These are phyloP conservation scores for Blastobotrys muscicola DNA, from an alignment of 805 yeast species.

Conservation along the genomic window DNA sequence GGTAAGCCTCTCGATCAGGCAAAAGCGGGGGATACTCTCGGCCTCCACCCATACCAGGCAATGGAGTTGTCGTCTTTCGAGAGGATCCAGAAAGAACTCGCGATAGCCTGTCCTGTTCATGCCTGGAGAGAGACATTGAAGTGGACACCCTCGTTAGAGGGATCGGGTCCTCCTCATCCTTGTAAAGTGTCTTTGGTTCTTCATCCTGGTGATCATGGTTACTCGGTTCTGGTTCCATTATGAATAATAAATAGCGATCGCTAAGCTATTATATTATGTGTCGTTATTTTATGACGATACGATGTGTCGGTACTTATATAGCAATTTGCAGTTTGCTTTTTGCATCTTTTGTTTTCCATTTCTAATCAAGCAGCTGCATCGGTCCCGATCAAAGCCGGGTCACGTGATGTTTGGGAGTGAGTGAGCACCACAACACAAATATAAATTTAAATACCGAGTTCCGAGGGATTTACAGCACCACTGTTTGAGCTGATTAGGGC, in stretches of 20 bases:
- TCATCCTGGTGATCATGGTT: not conserved
- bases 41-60: conserved; percentile 10
- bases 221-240: not conserved
- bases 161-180: conserved; percentile 1
- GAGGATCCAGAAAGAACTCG: conserved; percentile 13
- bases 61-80: conserved; percentile 7
- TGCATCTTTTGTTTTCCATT: not conserved
- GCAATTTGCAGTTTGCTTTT: not conserved
- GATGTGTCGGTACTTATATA: too few relatives aligned
- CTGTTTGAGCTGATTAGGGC: too few relatives aligned
- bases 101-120: conserved; percentile 10
- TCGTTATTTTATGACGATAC: not conserved
- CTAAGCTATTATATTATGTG: too few relatives aligned
- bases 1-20: conserved; percentile 29
- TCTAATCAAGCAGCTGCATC: too few relatives aligned
- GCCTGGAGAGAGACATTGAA: not conserved
- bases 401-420: too few relatives aligned
- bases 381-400: not conserved
- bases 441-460: too few relatives aligned
- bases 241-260: too few relatives aligned
- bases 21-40: conserved; percentile 7
- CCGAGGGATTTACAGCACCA: too few relatives aligned
- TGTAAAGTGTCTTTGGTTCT: not conserved
- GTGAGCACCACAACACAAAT: too few relatives aligned
- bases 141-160: not conserved